Evolutionary conservation across 495 filamentous ascomycete genomes (phyloP), one percentile per base, ranked within the genome.

Genomic region (Neurospora intermedia): DNA sequence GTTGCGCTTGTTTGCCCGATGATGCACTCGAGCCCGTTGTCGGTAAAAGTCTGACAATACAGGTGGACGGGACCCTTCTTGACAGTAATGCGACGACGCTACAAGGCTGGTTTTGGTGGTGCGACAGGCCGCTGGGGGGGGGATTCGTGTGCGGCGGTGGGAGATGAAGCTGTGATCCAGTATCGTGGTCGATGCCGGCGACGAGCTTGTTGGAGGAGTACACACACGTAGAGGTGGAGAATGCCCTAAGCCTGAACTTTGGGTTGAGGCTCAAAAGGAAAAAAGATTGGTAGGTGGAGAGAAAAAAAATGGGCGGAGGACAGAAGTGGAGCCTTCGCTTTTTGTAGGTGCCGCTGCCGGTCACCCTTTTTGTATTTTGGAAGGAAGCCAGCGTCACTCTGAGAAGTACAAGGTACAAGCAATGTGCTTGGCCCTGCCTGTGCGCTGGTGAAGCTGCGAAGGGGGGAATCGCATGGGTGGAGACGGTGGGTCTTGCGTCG

Each of bases 231-330:
- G 62, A 74, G 71, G 76, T 80, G 78, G 77, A 77, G 76, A 78
- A 77, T 69, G 72, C 75, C 76, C 77, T 71, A 80, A 78, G 77
- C 73, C 75, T 76, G 75, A 79, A 77, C 54, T 66, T 66, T 66
- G 54, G 54, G 76, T 75, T 80, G 79, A 81, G 80, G 80, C 78
- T 80, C 74, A 80, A 78, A 71, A 75, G 69, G 71, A 78, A 79
- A 74, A 74, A 69, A 76, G 76, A 78, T 72, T 72, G 76, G 73
- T 72, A 75, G 80, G 79, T 82, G 79, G 79, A 80, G 79, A 80
- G 78, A 78, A 79, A 80, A 80, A 80, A 79, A 75, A 73, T 71
- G 76, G 78, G 76, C 73, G 76, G 74, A 74, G 75, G 78, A 59
- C 76, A 76, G 31, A 71, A 38, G 72, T 69, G 72, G 69, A 59